A percentile compares a stretch with the other conserved stretches of the same genome.
These are phyloP conservation scores for Thymus mandschuricus DNA, from an alignment of 257 asterid species.

Conservation along the genomic window DNA sequence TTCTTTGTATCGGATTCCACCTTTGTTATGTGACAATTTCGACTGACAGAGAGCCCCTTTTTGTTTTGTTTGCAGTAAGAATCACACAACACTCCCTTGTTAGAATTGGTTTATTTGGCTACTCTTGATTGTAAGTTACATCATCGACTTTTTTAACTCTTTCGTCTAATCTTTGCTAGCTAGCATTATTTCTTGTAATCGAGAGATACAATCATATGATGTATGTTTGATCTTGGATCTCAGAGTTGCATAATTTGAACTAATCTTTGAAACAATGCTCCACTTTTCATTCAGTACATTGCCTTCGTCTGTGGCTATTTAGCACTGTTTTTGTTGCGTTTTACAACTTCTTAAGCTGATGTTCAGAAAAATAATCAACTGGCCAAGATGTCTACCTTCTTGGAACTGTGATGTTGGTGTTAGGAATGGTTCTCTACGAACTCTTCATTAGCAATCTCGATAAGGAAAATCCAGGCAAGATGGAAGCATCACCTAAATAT, in stretches of 20 bases:
- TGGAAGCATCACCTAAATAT: conserved; percentile 49
- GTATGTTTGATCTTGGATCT: background rate
- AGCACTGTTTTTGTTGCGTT: background rate
- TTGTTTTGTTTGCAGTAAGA: too few relatives aligned
- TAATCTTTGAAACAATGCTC: background rate
- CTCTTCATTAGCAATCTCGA: conserved; percentile 95
- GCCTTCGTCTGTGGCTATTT: background rate
- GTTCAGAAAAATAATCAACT: background rate
- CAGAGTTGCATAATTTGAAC: conserved; percentile 7
- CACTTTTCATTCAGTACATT: background rate
- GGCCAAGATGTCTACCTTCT: conserved; percentile 73
- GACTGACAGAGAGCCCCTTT: too few relatives aligned
- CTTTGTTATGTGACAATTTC: too few relatives aligned
- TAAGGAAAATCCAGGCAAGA: conserved; percentile 53
- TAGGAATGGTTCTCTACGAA: conserved; percentile 96
- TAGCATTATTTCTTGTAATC: too few relatives aligned
- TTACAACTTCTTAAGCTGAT: background rate
- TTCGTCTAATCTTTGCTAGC: too few relatives aligned
- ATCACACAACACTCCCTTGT: too few relatives aligned
- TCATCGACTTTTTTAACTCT: too few relatives aligned
- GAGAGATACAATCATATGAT: conserved; percentile 1
- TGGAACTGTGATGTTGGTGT: conserved; percentile 97
- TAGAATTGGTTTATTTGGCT: too few relatives aligned
- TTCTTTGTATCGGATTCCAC: too few relatives aligned
- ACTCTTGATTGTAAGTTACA: too few relatives aligned